phyloP scores from a whole-genome alignment of 2,329 filamentous ascomycete species.

The Claviceps fusiformis region DNA sequence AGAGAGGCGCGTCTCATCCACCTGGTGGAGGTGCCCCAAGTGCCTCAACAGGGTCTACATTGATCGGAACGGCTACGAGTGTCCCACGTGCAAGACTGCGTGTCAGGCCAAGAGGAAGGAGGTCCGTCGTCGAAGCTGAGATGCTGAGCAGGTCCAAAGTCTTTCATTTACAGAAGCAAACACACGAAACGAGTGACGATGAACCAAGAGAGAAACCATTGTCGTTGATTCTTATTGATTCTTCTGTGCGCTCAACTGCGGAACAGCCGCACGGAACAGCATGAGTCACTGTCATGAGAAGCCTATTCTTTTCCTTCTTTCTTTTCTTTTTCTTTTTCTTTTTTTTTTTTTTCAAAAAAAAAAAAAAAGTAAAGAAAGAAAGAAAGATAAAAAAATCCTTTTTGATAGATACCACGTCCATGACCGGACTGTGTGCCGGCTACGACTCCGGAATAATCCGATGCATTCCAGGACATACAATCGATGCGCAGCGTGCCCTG shows the following conservation, averaged over 20 bases:
- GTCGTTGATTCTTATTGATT: no score
- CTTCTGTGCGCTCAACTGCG: no score
- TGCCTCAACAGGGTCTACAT: slow-evolving; percentile 34
- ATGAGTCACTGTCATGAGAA: background rate
- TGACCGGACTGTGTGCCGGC: background rate
- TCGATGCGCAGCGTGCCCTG: background rate
- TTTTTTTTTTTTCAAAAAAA: no score
- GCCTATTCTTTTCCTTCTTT: no score
- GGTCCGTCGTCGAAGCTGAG: slow-evolving; percentile 15
- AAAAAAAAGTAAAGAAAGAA: no score
- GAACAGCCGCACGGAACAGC: background rate
- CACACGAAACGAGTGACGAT: background rate
- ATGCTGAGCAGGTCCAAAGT: no score
- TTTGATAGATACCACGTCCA: background rate
- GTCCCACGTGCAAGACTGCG: slow-evolving; percentile 30
- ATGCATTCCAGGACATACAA: background rate
- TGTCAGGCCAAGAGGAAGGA: slow-evolving; percentile 32
- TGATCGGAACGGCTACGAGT: slow-evolving; percentile 28
- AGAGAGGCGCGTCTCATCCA: slow-evolving; percentile 22
- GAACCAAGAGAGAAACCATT: background rate
- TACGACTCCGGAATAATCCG: background rate
- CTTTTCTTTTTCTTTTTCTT: no score
- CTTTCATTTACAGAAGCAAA: no score
- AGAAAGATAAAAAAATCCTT: no score
- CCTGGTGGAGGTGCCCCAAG: slow-evolving; percentile 42